Evolutionary conservation across 1,284 basidiomycete species (phyloP).

Genomic region (Sporisorium scitamineum): DNA sequence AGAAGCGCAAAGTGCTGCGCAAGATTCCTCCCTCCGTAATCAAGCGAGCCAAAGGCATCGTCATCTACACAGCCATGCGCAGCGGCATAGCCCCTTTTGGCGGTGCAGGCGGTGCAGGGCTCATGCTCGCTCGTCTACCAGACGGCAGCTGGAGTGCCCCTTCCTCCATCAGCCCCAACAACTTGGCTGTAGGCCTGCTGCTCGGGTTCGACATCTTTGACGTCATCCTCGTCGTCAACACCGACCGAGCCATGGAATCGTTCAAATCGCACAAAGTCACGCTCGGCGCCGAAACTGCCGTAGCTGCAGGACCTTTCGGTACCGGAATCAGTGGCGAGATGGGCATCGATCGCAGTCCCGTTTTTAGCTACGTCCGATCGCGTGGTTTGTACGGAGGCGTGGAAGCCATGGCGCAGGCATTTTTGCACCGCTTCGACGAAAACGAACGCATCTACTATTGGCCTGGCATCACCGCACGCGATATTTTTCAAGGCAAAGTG

Average conservation of each 20-base stretch:
- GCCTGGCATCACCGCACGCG: conserved; percentile 62
- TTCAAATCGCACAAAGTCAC: conserved; percentile 73
- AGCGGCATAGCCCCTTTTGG: conserved; percentile 73
- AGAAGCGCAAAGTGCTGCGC: conserved; percentile 70
- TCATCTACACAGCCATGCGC: conserved; percentile 73
- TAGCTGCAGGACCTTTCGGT: conserved; percentile 73
- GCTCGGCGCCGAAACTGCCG: conserved; percentile 72
- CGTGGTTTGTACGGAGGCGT: conserved; percentile 68
- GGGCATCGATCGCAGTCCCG: conserved; percentile 68
- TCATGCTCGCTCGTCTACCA: conserved; percentile 60
- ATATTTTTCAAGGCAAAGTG: conserved; percentile 63
- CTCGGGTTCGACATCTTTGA: conserved; percentile 66
- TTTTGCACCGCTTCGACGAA: conserved; percentile 64
- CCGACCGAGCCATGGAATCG: conserved; percentile 71
- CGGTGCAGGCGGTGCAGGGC: conserved; percentile 72
- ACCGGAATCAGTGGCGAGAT: conserved; percentile 71
- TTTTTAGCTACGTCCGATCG: conserved; percentile 68
- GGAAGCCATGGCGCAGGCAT: conserved; percentile 64
- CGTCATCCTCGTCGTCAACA: conserved; percentile 71
- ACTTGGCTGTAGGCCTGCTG: conserved; percentile 69
- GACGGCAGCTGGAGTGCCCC: conserved; percentile 72
- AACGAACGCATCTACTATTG: conserved; percentile 67
- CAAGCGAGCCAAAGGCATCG: conserved; percentile 69
- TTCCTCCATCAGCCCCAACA: conserved; percentile 72
- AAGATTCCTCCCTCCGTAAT: conserved; percentile 74